Conservation (phyloP, 2,329 filamentous ascomycete genomes). For the Sporothrix luriei region DNA sequence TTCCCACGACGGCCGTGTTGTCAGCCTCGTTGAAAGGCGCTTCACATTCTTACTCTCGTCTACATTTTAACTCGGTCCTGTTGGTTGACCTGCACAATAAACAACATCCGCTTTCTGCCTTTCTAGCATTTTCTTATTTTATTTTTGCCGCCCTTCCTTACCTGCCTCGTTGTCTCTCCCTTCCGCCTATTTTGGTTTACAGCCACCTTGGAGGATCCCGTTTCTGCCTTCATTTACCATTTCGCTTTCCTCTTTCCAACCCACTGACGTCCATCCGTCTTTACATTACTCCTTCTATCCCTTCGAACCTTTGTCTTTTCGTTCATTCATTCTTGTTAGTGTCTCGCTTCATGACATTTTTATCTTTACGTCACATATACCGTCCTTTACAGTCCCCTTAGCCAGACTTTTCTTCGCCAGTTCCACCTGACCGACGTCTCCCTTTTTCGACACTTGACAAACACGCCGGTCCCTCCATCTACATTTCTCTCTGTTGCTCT, state of each 20-base stretch:
- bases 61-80: background rate
- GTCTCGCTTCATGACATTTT: background rate
- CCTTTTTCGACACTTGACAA: background rate
- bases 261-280: background rate
- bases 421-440: background rate
- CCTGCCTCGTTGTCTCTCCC: slow-evolving; percentile 13
- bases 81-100: background rate
- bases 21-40: slow-evolving; percentile 20
- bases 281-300: background rate
- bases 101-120: background rate
- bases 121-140: background rate
- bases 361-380: background rate
- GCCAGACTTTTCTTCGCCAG: background rate
- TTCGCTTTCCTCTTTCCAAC: background rate
- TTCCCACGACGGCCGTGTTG: background rate
- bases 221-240: slow-evolving; percentile 18
- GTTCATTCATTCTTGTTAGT: background rate
- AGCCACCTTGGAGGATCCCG: slow-evolving; percentile 11
- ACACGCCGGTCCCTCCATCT: background rate
- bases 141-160: background rate
- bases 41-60: background rate
- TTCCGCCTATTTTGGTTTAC: slow-evolving; percentile 6
- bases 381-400: background rate
- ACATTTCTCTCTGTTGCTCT: background rate
- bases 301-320: background rate